Evolutionary conservation across 805 yeast species (phyloP).

Genomic region (Candida orba): DNA sequence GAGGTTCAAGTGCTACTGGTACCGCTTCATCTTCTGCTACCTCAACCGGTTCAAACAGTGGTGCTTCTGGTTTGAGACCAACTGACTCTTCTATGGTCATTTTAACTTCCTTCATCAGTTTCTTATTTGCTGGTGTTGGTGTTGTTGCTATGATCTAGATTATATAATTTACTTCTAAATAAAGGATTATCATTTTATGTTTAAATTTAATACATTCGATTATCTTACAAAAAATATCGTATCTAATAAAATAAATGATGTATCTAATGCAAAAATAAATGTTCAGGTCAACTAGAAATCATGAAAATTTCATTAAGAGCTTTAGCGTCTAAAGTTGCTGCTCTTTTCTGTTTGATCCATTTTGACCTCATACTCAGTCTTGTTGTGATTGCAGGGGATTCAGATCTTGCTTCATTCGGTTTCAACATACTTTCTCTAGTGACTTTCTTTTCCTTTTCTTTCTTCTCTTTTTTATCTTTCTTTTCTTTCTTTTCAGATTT

Average conservation of each 20-base stretch:
- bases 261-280: too few species aligned
- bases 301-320: slow-evolving; percentile 90
- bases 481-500: slow-evolving; percentile 23
- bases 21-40: slow-evolving; percentile 22
- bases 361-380: slow-evolving; percentile 71
- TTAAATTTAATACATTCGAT: too few species aligned
- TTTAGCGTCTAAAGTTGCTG: slow-evolving; percentile 83
- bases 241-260: too few species aligned
- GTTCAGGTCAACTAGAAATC: slow-evolving; percentile 45
- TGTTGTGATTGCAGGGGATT: slow-evolving; percentile 36
- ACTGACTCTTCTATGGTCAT: slow-evolving; percentile 7
- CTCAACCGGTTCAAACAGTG: slow-evolving; percentile 16
- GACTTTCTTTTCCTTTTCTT: slow-evolving; percentile 25
- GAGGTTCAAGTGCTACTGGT: slow-evolving; percentile 12
- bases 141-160: slow-evolving; percentile 27
- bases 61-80: slow-evolving; percentile 13
- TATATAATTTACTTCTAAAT: background rate
- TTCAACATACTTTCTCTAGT: slow-evolving; percentile 37
- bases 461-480: slow-evolving; percentile 23
- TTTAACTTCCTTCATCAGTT: slow-evolving; percentile 20
- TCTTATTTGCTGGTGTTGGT: slow-evolving; percentile 39
- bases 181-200: too few species aligned
- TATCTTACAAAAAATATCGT: too few species aligned
- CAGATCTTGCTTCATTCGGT: slow-evolving; percentile 27
- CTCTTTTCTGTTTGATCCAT: slow-evolving; percentile 86